These are phyloP conservation scores for Paraconiothyrium sp. DNA, from an alignment of 2,329 filamentous ascomycete species.

Conservation along the genomic window DNA sequence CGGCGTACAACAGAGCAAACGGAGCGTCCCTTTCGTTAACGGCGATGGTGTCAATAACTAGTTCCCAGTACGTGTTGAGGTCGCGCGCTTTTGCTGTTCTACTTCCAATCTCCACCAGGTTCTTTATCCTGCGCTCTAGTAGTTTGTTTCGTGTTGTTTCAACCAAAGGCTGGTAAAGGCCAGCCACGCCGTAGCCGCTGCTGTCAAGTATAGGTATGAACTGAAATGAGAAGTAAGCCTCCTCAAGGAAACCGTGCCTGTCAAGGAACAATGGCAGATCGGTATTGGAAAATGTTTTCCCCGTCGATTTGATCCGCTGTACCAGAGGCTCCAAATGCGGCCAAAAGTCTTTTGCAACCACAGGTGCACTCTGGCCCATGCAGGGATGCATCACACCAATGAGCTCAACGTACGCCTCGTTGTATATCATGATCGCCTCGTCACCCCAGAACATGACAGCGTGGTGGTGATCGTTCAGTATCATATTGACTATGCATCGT, in stretches of 20 bases:
- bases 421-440: conserved; percentile 50
- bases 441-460: conserved; percentile 67
- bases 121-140: conserved; percentile 30
- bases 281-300: conserved; percentile 53
- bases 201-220: conserved; percentile 77
- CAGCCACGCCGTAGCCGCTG: conserved; percentile 72
- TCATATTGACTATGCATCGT: conserved; percentile 77
- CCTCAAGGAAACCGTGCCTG: conserved; percentile 74
- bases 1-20: conserved; percentile 38
- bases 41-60: conserved; percentile 72
- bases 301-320: conserved; percentile 30
- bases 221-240: conserved; percentile 82
- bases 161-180: conserved; percentile 78
- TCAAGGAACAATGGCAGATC: conserved; percentile 77
- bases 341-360: conserved; percentile 76
- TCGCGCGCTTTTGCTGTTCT: conserved; percentile 73
- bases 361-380: conserved; percentile 66
- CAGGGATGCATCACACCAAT: conserved; percentile 59
- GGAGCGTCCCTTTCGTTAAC: conserved; percentile 67
- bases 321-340: conserved; percentile 35
- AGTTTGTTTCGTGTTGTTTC: conserved; percentile 62
- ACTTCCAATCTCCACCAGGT: conserved; percentile 74
- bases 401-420: conserved; percentile 47
- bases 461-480: conserved; percentile 67
- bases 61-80: conserved; percentile 74